Conservation (phyloP, 1,284 basidiomycete genomes). For the Neolentinus lepideus region DNA sequence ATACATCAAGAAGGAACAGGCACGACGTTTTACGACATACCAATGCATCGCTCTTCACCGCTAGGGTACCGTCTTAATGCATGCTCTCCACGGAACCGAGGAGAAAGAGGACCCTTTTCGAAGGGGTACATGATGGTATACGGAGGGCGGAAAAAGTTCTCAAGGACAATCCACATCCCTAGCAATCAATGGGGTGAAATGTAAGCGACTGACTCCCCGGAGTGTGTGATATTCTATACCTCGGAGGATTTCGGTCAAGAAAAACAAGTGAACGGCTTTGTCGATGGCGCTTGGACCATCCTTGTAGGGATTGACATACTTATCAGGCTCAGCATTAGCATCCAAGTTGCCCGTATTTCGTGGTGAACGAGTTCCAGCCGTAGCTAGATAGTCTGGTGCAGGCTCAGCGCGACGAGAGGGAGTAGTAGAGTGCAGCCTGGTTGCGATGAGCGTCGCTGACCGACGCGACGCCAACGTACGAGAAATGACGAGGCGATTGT, state of each 20-base stretch:
- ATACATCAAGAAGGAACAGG: background rate
- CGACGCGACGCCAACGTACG: slow-evolving; percentile 18
- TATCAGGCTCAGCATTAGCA: slow-evolving; percentile 37
- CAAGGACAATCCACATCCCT: slow-evolving; percentile 99
- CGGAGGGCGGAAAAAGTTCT: slow-evolving; percentile 95
- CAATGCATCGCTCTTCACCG: slow-evolving; percentile 98
- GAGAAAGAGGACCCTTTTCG: slow-evolving; percentile 96
- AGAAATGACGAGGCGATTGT: slow-evolving; percentile 18
- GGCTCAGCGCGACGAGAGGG: slow-evolving; percentile 14
- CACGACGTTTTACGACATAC: slow-evolving; percentile 36
- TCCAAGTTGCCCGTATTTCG: slow-evolving; percentile 24
- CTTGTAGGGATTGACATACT: slow-evolving; percentile 60
- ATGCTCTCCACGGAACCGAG: slow-evolving; percentile 98
- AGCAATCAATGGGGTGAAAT: slow-evolving; percentile 3
- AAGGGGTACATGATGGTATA: slow-evolving; percentile 99
- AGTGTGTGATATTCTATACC: slow-evolving; percentile 43
- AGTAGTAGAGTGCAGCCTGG: slow-evolving; percentile 35
- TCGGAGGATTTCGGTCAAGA: slow-evolving; percentile 97
- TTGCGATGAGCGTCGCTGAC: slow-evolving; percentile 30
- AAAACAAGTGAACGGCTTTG: slow-evolving; percentile 95
- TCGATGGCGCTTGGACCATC: slow-evolving; percentile 85
- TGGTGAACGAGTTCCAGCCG: background rate
- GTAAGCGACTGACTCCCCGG: background rate
- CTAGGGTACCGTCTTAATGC: slow-evolving; percentile 97
- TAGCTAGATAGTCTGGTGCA: slow-evolving; percentile 10